Evolutionary conservation across 2,329 filamentous ascomycete species (phyloP), one percentile per base, ranked within the genome.

Genomic region (Trichoderma sp.): DNA sequence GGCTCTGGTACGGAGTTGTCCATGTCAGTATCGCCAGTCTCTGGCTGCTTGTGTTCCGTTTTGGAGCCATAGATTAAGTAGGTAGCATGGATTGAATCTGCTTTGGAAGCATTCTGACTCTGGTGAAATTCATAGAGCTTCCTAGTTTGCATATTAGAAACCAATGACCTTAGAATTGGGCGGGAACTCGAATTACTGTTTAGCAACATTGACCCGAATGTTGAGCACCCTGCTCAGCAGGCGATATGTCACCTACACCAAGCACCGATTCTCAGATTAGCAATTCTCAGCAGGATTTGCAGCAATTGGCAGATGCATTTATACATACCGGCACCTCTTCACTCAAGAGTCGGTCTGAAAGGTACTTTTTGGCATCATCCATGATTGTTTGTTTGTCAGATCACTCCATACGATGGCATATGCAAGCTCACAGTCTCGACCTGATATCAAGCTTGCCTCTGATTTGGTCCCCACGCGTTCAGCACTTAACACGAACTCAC

Each of bases 91-190:
- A 98, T 85, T 30, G 90, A 91, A 26, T 89, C 88, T 0, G 92
- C 86, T 73, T 93, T 81, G 89, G 97, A 18, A 95, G 89, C 88
- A 96, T 97, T 80, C 92, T 97, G 92, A 71, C 86, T 88, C 74
- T 87, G 86, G 80, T 98, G 89, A 76, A 97, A 98, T 36, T 97
- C 94, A 81, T 91, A 97, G 4, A 98, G 90, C 88, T 97, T 95
- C 77, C 94, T 97, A 67, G 12, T 1, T 24, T 51, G 12, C 5
- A 8, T 14, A 57, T 51, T 36, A 61, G 28, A 3, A 14, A 24
- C n/a, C 7, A 36, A 4, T 3, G 6, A 11, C 18, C 6, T 4
- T 1, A 32, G 4, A 21, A 53, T 12, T 18, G 12, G 8, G 18
- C 8, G 12, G 11, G 9, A 36, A 5, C 4, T 1, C 9, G 1